Evolutionary conservation across 2,329 filamentous ascomycete genomes (phyloP).

Genomic region (Clarireedia homoeocarpa): DNA sequence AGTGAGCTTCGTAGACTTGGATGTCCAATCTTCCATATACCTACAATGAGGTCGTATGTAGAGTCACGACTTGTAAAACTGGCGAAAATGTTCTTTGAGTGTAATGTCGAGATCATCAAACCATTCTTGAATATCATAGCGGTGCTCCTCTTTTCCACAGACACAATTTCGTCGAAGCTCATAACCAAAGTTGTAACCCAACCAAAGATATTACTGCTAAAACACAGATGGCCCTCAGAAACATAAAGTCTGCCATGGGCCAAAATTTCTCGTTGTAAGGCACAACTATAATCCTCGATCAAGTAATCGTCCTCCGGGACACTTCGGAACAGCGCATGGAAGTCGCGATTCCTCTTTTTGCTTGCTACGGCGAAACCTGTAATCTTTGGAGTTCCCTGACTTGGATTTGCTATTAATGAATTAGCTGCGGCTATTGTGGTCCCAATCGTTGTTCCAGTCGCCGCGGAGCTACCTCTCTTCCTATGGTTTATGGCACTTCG

Average conservation of each 20-base stretch:
- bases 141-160: conserved; percentile 93
- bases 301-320: conserved; percentile 97
- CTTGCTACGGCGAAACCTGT: conserved; percentile 95
- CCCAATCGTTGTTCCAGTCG: conserved; percentile 51
- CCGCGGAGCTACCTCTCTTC: conserved; percentile 73
- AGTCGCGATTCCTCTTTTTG: conserved; percentile 93
- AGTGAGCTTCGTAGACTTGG: conserved; percentile 84
- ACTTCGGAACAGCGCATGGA: conserved; percentile 88
- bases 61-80: conserved; percentile 91
- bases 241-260: conserved; percentile 91
- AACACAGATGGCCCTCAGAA: conserved; percentile 94
- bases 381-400: conserved; percentile 58
- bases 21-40: conserved; percentile 97
- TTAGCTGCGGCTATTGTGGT: conserved; percentile 66
- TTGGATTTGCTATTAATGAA: conserved; percentile 58
- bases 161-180: conserved; percentile 95
- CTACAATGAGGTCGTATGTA: conserved; percentile 93
- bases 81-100: conserved; percentile 92
- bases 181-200: conserved; percentile 98
- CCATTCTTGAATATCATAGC: conserved; percentile 95
- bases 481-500: conserved; percentile 51
- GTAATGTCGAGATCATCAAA: conserved; percentile 90
- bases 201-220: conserved; percentile 96
- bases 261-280: conserved; percentile 89
- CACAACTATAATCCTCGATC: conserved; percentile 97